Conservation (phyloP, 164 flowering plant genomes). For the Platanus orientalis region DNA sequence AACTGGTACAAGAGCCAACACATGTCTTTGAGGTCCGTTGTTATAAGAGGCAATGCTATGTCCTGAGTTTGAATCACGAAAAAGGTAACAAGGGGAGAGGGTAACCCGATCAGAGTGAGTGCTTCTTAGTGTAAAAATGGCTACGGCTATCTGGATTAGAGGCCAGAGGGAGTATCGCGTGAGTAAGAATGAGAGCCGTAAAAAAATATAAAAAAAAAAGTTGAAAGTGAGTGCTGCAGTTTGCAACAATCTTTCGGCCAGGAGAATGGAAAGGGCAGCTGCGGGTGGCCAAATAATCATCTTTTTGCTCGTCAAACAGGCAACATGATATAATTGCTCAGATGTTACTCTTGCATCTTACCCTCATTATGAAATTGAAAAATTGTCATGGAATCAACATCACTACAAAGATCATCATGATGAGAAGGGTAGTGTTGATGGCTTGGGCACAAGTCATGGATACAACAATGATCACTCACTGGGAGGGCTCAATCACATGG, state of each 20-base stretch:
- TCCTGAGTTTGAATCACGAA: too few species aligned
- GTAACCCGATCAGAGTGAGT: too few species aligned
- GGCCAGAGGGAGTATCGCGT: too few species aligned
- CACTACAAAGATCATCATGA: constrained; percentile 48
- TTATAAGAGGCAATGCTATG: too few species aligned
- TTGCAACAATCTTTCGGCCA: constrained; percentile 38
- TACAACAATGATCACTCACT: constrained; percentile 45
- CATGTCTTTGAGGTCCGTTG: too few species aligned
- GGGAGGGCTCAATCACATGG: constrained; percentile 59
- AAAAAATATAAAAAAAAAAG: too few species aligned
- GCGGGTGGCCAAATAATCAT: constrained; percentile 39
- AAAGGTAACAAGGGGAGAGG: too few species aligned
- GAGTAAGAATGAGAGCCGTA: too few species aligned
- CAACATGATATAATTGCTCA: constrained; percentile 34
- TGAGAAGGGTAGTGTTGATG: constrained; percentile 41
- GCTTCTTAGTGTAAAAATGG: too few species aligned
- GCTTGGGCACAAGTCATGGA: constrained; percentile 38
- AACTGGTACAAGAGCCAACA: too few species aligned
- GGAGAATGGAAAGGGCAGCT: constrained; percentile 50
- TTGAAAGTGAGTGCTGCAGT: too few species aligned
- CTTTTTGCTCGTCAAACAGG: constrained; percentile 26
- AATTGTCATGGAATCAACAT: constrained; percentile 32
- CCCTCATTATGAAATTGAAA: constrained; percentile 38
- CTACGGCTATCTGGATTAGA: too few species aligned
- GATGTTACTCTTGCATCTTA: constrained; percentile 46